Conservation (phyloP, 1,284 basidiomycete species). For the Leccinum proximum region DNA sequence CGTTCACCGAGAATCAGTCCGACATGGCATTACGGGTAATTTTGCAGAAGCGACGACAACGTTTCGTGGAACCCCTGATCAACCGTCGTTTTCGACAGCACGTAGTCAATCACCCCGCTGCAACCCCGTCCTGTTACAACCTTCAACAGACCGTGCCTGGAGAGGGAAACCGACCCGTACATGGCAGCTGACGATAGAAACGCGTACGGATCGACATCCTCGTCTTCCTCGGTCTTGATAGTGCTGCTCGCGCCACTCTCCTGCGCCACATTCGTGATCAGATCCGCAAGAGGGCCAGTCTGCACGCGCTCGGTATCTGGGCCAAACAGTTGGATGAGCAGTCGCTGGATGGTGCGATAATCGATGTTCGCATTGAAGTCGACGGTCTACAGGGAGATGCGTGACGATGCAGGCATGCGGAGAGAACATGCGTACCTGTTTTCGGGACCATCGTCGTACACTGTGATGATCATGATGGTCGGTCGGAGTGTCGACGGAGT, state of each 20-base stretch:
- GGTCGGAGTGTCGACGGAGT: no score
- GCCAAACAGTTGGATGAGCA: slow-evolving; percentile 79
- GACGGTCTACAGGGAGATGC: slow-evolving; percentile 36
- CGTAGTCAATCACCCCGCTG: slow-evolving; percentile 69
- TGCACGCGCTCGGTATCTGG: slow-evolving; percentile 75
- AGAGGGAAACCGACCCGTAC: slow-evolving; percentile 36
- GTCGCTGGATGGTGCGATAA: slow-evolving; percentile 82
- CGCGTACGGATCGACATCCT: slow-evolving; percentile 81
- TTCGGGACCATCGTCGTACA: slow-evolving; percentile 4
- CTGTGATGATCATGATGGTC: no score
- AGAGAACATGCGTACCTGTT: slow-evolving; percentile 10
- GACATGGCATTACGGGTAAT: slow-evolving; percentile 44
- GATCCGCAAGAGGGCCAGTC: slow-evolving; percentile 71
- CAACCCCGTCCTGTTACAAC: slow-evolving; percentile 58
- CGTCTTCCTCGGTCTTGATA: slow-evolving; percentile 88
- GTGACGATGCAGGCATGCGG: neutral
- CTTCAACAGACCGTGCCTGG: neutral
- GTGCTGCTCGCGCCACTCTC: slow-evolving; percentile 69
- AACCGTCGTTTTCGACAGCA: slow-evolving; percentile 46
- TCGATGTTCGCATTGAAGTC: slow-evolving; percentile 84
- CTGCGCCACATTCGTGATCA: slow-evolving; percentile 70
- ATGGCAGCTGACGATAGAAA: slow-evolving; percentile 78
- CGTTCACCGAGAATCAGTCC: slow-evolving; percentile 86
- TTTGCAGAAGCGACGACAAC: slow-evolving; percentile 42
- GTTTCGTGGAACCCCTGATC: slow-evolving; percentile 48